These are phyloP conservation scores for Phaeomoniella chlamydospora DNA, from an alignment of 2,329 filamentous ascomycete species.

Conservation along the genomic window DNA sequence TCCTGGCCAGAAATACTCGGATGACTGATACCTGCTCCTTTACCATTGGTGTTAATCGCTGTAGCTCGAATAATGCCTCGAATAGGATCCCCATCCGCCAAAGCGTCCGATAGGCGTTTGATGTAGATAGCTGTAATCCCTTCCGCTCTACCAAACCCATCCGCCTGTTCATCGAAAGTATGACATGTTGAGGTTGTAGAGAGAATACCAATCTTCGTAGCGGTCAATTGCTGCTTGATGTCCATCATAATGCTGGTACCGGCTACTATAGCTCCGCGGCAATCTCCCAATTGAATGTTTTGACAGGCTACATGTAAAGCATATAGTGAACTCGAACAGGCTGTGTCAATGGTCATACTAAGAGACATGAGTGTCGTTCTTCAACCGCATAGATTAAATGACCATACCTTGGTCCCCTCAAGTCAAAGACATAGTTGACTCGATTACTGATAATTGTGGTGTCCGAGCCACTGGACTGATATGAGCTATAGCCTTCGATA, in stretches of 20 bases:
- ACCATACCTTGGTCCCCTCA: conserved; percentile 12
- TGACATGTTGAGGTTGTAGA: conserved; percentile 37
- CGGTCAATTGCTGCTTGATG: conserved; percentile 14
- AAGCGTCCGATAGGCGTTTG: conserved; percentile 31
- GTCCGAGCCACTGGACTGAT: conserved; percentile 13
- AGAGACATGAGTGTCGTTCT: not conserved
- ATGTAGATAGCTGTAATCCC: conserved; percentile 32
- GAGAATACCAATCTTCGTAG: conserved; percentile 24
- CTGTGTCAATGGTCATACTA: conserved; percentile 14
- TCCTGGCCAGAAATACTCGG: conserved; percentile 21
- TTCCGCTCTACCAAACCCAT: conserved; percentile 39
- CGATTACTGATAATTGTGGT: conserved; percentile 18
- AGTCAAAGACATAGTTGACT: conserved; percentile 13
- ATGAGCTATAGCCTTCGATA: conserved; percentile 7
- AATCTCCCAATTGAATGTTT: conserved; percentile 11
- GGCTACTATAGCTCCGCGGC: conserved; percentile 3
- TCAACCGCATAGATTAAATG: not conserved
- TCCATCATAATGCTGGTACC: conserved; percentile 7
- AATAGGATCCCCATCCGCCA: conserved; percentile 29
- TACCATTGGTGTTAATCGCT: conserved; percentile 21
- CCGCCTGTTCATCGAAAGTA: conserved; percentile 29
- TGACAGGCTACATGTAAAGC: conserved; percentile 12
- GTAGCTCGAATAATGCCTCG: conserved; percentile 24
- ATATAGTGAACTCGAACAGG: conserved; percentile 14
- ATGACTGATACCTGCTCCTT: conserved; percentile 23